These are phyloP conservation scores for Lathyrus aphaca DNA, from an alignment of 306 rosid genomes.

Conservation along the genomic window DNA sequence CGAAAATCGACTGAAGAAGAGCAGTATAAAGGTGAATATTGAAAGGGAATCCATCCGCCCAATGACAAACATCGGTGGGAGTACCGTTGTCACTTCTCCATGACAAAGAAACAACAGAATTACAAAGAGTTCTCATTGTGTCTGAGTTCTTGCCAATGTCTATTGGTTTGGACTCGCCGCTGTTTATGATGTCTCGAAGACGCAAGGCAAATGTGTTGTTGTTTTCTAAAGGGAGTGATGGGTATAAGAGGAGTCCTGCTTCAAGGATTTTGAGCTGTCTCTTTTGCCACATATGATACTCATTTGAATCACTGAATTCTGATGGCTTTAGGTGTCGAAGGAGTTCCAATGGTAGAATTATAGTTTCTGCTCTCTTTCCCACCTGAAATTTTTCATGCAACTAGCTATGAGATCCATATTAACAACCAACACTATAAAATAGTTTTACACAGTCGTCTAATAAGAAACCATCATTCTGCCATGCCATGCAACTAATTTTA, in stretches of 20 bases:
- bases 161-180: constrained; percentile 50
- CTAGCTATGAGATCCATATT: background rate
- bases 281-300: constrained; percentile 87
- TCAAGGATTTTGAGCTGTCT: constrained; percentile 82
- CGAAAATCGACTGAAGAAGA: constrained; percentile 76
- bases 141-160: constrained; percentile 87
- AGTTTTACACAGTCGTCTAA: no score
- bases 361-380: constrained; percentile 88
- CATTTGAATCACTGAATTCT: constrained; percentile 76
- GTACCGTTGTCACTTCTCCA: constrained; percentile 68
- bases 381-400: constrained; percentile 46
- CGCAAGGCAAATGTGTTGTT: constrained; percentile 66
- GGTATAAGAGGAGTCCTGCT: constrained; percentile 76
- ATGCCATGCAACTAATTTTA: no score
- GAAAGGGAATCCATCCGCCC: constrained; percentile 94
- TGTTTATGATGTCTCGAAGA: constrained; percentile 57
- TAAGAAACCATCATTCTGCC: no score
- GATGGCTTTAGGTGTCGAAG: constrained; percentile 81
- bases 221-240: constrained; percentile 64
- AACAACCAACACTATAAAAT: no score
- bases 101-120: constrained; percentile 72
- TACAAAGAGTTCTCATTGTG: constrained; percentile 80
- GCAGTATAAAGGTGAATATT: constrained; percentile 69
- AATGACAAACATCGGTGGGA: constrained; percentile 85
- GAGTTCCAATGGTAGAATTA: constrained; percentile 80